Evolutionary conservation across 2,329 filamentous ascomycete species (phyloP).

Genomic region (Lachnellula cervina): DNA sequence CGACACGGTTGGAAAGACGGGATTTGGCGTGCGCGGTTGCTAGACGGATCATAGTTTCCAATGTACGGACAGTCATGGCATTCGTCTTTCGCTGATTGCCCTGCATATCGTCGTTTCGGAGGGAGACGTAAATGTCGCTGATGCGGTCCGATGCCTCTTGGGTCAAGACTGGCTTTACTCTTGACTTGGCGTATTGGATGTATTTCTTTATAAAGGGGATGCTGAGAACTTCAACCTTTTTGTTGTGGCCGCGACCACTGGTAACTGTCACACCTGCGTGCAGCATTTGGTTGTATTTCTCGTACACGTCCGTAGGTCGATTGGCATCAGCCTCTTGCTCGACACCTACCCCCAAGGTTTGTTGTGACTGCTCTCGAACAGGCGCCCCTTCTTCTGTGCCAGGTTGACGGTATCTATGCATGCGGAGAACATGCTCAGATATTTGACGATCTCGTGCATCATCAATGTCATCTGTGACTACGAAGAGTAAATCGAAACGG

Average conservation of each 20-base stretch:
- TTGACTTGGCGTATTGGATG: constrained; percentile 93
- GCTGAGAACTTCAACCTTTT: constrained; percentile 81
- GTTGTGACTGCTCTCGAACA: constrained; percentile 79
- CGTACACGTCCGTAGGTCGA: constrained; percentile 79
- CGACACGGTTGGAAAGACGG: constrained; percentile 79
- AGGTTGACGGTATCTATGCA: constrained; percentile 91
- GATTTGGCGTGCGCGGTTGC: constrained; percentile 94
- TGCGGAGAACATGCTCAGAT: constrained; percentile 93
- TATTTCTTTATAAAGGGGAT: constrained; percentile 99
- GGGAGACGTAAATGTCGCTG: constrained; percentile 80
- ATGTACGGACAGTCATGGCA: constrained; percentile 91
- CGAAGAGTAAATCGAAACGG: constrained; percentile 96
- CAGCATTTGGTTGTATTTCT: constrained; percentile 95
- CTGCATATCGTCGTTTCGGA: constrained; percentile 93
- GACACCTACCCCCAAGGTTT: constrained; percentile 81
- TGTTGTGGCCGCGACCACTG: constrained; percentile 66
- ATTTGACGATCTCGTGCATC: constrained; percentile 85
- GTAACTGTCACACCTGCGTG: constrained; percentile 83
- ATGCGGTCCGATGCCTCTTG: constrained; percentile 91
- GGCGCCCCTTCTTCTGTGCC: constrained; percentile 92
- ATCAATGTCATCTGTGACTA: constrained; percentile 97
- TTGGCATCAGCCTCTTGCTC: constrained; percentile 71
- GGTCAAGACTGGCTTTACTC: constrained; percentile 84
- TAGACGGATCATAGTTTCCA: constrained; percentile 97
- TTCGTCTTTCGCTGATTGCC: constrained; percentile 90